phyloP scores from a whole-genome alignment of 2,329 filamentous ascomycete species.

The Apiospora sp. region DNA sequence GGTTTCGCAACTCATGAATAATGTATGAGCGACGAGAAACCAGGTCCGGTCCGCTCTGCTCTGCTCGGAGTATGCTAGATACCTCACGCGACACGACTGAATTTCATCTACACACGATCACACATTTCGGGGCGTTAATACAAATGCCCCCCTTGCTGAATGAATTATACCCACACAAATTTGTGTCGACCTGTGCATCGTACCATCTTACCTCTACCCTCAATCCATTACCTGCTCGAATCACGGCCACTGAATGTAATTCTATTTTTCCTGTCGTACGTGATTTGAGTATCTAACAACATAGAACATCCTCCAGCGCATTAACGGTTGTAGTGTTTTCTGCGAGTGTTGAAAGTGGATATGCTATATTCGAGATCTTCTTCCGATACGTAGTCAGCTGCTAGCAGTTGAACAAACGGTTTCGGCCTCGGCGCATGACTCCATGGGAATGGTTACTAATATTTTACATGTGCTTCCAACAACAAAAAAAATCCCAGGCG shows the following conservation, averaged over 20 bases:
- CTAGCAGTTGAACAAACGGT: background rate
- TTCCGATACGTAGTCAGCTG: background rate
- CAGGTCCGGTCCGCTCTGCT: background rate
- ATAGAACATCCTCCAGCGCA: too few species aligned
- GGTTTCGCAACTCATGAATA: background rate
- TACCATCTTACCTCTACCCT: background rate
- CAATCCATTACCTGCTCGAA: too few species aligned
- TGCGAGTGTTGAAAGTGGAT: background rate
- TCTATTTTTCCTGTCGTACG: background rate
- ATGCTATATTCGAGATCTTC: background rate
- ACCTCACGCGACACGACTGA: slow-evolving; percentile 5
- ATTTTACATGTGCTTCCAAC: slow-evolving; percentile 18
- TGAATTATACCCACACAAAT: background rate
- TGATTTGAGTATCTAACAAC: background rate
- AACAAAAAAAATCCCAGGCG: slow-evolving; percentile 16
- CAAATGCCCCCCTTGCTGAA: background rate
- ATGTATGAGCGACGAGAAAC: background rate
- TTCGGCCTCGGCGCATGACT: slow-evolving; percentile 8
- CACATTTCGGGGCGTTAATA: background rate
- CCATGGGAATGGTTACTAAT: background rate
- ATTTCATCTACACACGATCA: background rate
- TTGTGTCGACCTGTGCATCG: background rate
- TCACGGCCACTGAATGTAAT: background rate
- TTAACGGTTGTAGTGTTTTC: background rate
- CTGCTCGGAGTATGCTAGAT: background rate